Conservation (phyloP, 768 basidiomycete species). For the Albatrellus ellisii region DNA sequence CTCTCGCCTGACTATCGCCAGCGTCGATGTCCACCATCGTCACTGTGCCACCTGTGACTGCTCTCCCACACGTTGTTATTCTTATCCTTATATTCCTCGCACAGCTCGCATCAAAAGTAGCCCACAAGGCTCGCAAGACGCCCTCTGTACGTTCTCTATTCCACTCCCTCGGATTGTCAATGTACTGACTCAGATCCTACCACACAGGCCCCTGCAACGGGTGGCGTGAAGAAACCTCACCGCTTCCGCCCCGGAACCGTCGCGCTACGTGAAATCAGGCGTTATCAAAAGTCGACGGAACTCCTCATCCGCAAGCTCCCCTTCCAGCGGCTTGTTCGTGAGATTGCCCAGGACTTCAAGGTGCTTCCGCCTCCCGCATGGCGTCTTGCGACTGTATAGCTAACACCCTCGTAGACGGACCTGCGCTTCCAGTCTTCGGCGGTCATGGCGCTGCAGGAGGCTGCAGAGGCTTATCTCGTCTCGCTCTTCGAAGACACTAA, state of each 20-base stretch:
- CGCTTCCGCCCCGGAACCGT: slow-evolving; percentile 81
- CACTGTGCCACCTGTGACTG: too few species aligned
- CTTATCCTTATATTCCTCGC: too few species aligned
- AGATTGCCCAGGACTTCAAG: slow-evolving; percentile 94
- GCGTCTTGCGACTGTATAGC: not conserved
- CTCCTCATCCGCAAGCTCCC: slow-evolving; percentile 84
- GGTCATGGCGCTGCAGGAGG: slow-evolving; percentile 83
- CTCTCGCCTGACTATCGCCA: not conserved
- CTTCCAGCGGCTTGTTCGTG: slow-evolving; percentile 88
- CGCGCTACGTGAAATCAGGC: slow-evolving; percentile 84
- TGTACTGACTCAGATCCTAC: not conserved
- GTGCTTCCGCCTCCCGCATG: slow-evolving; percentile 16
- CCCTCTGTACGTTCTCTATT: slow-evolving; percentile 19
- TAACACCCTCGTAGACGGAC: slow-evolving; percentile 38
- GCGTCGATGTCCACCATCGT: too few species aligned
- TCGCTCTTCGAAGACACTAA: slow-evolving; percentile 76
- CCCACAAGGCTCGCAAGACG: slow-evolving; percentile 32
- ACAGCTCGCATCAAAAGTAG: slow-evolving; percentile 33
- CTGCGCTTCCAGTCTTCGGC: slow-evolving; percentile 92
- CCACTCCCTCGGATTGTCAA: not conserved
- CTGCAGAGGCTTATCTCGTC: slow-evolving; percentile 73
- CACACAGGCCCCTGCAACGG: slow-evolving; percentile 45
- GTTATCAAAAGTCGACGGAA: slow-evolving; percentile 88
- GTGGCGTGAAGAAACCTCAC: slow-evolving; percentile 95
- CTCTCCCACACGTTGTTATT: too few species aligned